A percentile compares a stretch with the other conserved stretches of the same genome.
These are phyloP conservation scores for Lomentospora prolificans DNA, from an alignment of 2,329 filamentous ascomycete species.

Conservation along the genomic window DNA sequence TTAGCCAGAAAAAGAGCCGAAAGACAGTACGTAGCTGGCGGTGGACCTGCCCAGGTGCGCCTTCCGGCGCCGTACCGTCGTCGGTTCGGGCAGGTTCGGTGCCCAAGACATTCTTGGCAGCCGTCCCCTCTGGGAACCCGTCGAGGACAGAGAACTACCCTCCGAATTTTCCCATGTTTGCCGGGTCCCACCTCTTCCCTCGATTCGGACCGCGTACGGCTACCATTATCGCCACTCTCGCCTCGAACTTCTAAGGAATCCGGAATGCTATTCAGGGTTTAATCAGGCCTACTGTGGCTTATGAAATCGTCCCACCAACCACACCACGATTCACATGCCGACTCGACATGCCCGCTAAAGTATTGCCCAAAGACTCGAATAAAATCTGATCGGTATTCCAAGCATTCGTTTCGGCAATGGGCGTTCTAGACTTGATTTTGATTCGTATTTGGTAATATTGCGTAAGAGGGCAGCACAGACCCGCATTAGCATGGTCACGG, in stretches of 20 bases:
- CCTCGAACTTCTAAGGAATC: too few species aligned
- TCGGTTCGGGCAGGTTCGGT: neutral
- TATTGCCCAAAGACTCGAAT: too few species aligned
- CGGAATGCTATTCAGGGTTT: too few species aligned
- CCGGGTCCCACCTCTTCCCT: neutral
- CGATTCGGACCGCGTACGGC: neutral
- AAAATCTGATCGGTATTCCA: neutral
- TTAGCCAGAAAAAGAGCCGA: neutral
- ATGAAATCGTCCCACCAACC: too few species aligned
- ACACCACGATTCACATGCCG: too few species aligned
- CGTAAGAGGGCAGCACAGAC: neutral
- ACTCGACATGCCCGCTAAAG: too few species aligned
- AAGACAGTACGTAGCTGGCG: neutral
- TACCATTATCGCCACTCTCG: neutral
- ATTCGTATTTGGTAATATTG: neutral
- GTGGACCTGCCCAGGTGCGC: neutral
- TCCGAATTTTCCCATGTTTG: neutral
- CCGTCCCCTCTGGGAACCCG: neutral
- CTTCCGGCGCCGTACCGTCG: neutral
- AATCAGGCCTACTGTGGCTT: too few species aligned
- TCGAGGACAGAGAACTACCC: neutral
- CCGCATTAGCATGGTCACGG: neutral
- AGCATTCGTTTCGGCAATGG: neutral
- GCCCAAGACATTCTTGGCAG: neutral
- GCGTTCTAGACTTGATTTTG: neutral